phyloP scores from a whole-genome alignment of 768 basidiomycete genomes.

The Pulveroboletus sp. region DNA sequence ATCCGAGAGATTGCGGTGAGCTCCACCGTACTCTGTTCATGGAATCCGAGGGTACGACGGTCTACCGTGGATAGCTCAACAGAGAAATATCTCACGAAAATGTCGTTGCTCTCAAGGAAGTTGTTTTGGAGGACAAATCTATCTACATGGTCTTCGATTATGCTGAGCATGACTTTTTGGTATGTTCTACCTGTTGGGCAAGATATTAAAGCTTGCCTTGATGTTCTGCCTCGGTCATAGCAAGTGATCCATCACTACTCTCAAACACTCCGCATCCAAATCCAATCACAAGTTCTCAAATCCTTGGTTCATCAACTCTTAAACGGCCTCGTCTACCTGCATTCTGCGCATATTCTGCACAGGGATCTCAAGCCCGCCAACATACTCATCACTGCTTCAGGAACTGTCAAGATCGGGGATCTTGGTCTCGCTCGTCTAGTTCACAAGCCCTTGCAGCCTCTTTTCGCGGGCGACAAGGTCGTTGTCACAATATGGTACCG shows the following conservation, averaged over 20 bases:
- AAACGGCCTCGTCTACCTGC: conserved; percentile 92
- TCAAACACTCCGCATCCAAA: conserved; percentile 74
- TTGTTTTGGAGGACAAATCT: conserved; percentile 95
- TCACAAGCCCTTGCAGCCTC: conserved; percentile 84
- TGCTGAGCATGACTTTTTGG: conserved; percentile 97
- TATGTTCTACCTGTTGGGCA: conserved; percentile 34
- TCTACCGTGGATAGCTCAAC: conserved; percentile 55
- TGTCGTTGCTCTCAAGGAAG: conserved; percentile 85
- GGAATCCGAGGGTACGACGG: conserved; percentile 13
- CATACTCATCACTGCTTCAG: conserved; percentile 86
- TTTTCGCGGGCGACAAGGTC: conserved; percentile 94
- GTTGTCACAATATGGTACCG: conserved; percentile 99
- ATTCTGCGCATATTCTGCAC: conserved; percentile 91
- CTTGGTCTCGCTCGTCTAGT: conserved; percentile 89
- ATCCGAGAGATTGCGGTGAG: conserved; percentile 93
- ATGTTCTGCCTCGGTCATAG: conserved; percentile 35
- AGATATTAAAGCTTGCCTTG: not conserved
- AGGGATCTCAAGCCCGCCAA: conserved; percentile 98
- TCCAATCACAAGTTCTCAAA: conserved; percentile 78
- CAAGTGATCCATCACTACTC: conserved; percentile 99
- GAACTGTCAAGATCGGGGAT: conserved; percentile 98
- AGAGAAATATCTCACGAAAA: conserved; percentile 89
- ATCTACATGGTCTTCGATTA: conserved; percentile 99
- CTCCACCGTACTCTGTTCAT: not conserved
- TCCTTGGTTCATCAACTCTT: conserved; percentile 91